Conservation (phyloP, 1,139 yeast genomes). For the Geotrichum citri-aurantii region DNA sequence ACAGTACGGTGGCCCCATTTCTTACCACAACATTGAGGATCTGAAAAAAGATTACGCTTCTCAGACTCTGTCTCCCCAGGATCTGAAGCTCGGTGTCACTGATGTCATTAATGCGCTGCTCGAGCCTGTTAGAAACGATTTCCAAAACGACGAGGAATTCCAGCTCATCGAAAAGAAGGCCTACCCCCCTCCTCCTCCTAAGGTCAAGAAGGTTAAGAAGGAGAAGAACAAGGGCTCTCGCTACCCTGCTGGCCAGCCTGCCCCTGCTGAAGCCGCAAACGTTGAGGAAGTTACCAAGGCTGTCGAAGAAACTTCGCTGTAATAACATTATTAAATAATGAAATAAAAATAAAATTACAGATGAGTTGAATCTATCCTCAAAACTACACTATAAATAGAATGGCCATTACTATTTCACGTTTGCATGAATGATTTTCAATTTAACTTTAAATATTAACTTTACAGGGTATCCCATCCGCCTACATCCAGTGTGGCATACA, state of each 20-base stretch:
- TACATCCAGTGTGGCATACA: constrained; percentile 72
- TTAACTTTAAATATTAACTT: constrained; percentile 10
- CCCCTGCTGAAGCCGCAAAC: constrained; percentile 21
- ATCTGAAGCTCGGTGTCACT: constrained; percentile 86
- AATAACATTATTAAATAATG: not conserved
- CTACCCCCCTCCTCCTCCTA: constrained; percentile 69
- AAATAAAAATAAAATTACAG: not conserved
- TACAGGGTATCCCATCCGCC: constrained; percentile 96
- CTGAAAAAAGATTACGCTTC: constrained; percentile 66
- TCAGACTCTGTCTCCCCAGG: constrained; percentile 82
- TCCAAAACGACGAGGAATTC: constrained; percentile 57
- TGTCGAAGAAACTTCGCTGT: constrained; percentile 17
- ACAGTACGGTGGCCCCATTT: constrained; percentile 89
- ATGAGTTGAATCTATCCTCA: not conserved
- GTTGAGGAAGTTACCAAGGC: constrained; percentile 31
- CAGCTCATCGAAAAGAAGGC: constrained; percentile 71
- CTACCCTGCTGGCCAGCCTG: constrained; percentile 60
- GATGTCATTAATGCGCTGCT: constrained; percentile 74
- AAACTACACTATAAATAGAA: not conserved
- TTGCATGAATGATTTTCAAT: not conserved
- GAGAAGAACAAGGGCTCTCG: constrained; percentile 76
- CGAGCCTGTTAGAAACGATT: constrained; percentile 78
- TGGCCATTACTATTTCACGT: not conserved
- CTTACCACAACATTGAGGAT: constrained; percentile 61
- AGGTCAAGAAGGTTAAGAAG: constrained; percentile 62